Percentiles rank a stretch among this genome's conserved stretches.
Conservation (phyloP, 495 filamentous ascomycete genomes). For the Physcia stellaris region DNA sequence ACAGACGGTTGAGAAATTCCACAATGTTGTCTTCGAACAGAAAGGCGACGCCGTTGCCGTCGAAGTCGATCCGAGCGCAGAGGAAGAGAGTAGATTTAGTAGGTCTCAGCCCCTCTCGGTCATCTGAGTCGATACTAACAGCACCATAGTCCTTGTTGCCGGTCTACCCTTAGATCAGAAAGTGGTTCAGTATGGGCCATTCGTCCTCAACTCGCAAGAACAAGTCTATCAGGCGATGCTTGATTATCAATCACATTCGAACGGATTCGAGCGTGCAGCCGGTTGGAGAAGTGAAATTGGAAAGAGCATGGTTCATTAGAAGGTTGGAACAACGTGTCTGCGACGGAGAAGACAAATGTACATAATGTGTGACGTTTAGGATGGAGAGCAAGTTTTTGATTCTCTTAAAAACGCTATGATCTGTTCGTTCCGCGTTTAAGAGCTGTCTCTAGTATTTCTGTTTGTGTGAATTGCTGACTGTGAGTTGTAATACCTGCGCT, state of each 20-base stretch:
- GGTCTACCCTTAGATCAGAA: constrained; percentile 82
- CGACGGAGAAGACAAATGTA: too few species aligned
- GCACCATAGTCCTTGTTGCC: constrained; percentile 50
- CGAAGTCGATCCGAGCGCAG: constrained; percentile 53
- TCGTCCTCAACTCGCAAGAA: constrained; percentile 72
- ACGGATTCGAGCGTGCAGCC: constrained; percentile 80
- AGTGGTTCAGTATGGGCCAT: constrained; percentile 92
- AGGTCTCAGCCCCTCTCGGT: constrained; percentile 11
- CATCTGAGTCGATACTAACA: not conserved
- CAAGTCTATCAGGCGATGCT: constrained; percentile 82
- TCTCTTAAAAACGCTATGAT: too few species aligned
- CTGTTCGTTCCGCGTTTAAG: too few species aligned
- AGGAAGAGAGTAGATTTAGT: constrained; percentile 50
- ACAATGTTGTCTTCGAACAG: constrained; percentile 84
- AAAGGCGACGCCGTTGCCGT: constrained; percentile 60
- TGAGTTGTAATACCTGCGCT: too few species aligned
- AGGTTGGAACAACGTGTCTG: too few species aligned
- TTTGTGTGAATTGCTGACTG: too few species aligned
- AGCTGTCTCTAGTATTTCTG: too few species aligned
- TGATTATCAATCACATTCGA: constrained; percentile 71
- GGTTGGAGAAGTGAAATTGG: constrained; percentile 91
- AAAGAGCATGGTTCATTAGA: constrained; percentile 49
- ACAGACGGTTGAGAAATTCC: constrained; percentile 44
- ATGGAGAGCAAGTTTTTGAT: too few species aligned
- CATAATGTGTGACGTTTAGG: too few species aligned